Evolutionary conservation across 331 rosid species (phyloP).

Genomic region (Ulmus americana): DNA sequence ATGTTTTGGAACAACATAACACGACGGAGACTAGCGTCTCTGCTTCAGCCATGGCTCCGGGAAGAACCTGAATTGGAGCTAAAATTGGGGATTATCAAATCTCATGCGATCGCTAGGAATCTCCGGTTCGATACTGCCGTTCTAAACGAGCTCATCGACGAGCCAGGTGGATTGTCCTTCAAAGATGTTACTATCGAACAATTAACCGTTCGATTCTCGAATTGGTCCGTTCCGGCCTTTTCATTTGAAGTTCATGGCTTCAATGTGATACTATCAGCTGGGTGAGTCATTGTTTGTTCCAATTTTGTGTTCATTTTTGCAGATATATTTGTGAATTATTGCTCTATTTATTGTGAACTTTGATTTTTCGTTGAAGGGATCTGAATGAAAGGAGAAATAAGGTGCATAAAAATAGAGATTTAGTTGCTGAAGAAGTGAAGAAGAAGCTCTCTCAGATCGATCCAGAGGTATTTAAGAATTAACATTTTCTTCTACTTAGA

Average conservation of each 20-base stretch:
- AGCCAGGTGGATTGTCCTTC: slow-evolving; percentile 37
- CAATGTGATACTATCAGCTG: slow-evolving; percentile 33
- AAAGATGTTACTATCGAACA: slow-evolving; percentile 49
- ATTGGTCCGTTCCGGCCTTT: slow-evolving; percentile 65
- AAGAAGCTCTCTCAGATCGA: slow-evolving; percentile 65
- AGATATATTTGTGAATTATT: neutral
- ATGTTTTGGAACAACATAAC: slow-evolving; percentile 47
- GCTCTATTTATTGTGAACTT: slow-evolving; percentile 3
- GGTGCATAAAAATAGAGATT: slow-evolving; percentile 24
- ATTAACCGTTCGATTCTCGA: slow-evolving; percentile 49
- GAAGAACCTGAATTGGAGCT: slow-evolving; percentile 58
- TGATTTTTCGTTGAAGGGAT: slow-evolving; percentile 37
- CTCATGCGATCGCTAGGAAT: slow-evolving; percentile 39
- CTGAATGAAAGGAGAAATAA: slow-evolving; percentile 36
- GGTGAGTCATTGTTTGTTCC: slow-evolving; percentile 34
- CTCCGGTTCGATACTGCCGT: slow-evolving; percentile 48
- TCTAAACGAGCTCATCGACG: slow-evolving; percentile 53
- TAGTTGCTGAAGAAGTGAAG: slow-evolving; percentile 35
- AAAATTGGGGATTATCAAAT: slow-evolving; percentile 52
- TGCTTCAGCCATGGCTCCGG: slow-evolving; percentile 69
- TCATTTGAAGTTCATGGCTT: slow-evolving; percentile 54
- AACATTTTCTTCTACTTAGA: neutral
- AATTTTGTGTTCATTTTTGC: neutral
- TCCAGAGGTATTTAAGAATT: slow-evolving; percentile 55
- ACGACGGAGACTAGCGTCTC: slow-evolving; percentile 55